Percentiles rank a stretch among this genome's conserved stretches.
These are phyloP conservation scores for Haplosporangium sp. DNA, from an alignment of 371 early-diverging fungal genomes.

Conservation along the genomic window DNA sequence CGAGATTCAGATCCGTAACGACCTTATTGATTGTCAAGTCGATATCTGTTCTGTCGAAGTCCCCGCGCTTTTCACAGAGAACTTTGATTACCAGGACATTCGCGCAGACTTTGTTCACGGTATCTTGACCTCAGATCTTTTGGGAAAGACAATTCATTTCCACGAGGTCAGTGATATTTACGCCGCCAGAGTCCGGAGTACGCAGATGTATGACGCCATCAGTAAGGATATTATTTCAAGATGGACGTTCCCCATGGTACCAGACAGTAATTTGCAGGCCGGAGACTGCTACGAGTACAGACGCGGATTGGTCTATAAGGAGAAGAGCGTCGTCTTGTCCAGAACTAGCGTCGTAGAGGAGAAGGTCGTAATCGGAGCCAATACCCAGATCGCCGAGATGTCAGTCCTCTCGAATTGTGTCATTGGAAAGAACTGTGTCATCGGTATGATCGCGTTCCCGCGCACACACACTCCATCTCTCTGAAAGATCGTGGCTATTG, in stretches of 20 bases:
- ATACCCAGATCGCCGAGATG: constrained; percentile 81
- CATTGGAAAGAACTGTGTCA: constrained; percentile 85
- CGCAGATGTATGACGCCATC: constrained; percentile 87
- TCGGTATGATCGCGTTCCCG: constrained; percentile 60
- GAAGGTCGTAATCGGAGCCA: constrained; percentile 85
- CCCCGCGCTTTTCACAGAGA: constrained; percentile 94
- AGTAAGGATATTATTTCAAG: constrained; percentile 89
- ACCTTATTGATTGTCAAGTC: constrained; percentile 92
- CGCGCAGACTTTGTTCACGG: constrained; percentile 93
- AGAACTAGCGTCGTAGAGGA: constrained; percentile 83
- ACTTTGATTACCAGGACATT: constrained; percentile 96
- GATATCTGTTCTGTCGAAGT: constrained; percentile 95
- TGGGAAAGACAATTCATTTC: constrained; percentile 89
- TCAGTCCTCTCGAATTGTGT: constrained; percentile 78
- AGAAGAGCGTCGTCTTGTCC: constrained; percentile 77
- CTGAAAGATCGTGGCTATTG: neutral
- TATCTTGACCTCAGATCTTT: constrained; percentile 89
- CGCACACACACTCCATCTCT: too few relatives aligned
- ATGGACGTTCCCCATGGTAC: constrained; percentile 94
- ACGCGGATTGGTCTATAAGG: constrained; percentile 89
- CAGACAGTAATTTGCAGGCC: constrained; percentile 82
- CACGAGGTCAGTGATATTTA: constrained; percentile 84
- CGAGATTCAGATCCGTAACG: constrained; percentile 84
- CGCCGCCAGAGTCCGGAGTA: constrained; percentile 84
- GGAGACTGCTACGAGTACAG: constrained; percentile 77